A percentile compares a stretch with the other conserved stretches of the same genome.
phyloP scores from a whole-genome alignment of 2,329 filamentous ascomycete species.

The Calonectria crousiana region DNA sequence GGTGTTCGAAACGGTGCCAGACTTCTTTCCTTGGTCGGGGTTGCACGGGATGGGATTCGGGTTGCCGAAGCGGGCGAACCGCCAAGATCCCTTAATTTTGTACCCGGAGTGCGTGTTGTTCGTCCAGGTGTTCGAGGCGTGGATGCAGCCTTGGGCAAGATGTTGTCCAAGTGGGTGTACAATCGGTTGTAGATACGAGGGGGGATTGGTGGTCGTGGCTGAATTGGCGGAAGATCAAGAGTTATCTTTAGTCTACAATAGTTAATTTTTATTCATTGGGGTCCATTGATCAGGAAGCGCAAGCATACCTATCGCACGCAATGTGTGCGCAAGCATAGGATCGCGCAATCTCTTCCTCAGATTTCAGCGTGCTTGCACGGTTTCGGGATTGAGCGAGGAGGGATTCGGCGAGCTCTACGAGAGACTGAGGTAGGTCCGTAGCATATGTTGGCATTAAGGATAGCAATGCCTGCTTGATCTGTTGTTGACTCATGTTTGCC shows the following conservation, averaged over 20 bases:
- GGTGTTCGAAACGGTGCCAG: constrained; percentile 58
- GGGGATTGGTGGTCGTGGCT: constrained; percentile 80
- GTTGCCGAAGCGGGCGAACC: constrained; percentile 43
- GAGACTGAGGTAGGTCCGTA: constrained; percentile 73
- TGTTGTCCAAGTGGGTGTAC: constrained; percentile 82
- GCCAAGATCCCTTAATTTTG: constrained; percentile 45
- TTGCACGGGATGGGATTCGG: constrained; percentile 54
- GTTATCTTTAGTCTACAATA: constrained; percentile 75
- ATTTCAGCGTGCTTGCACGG: constrained; percentile 81
- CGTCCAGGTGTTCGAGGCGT: constrained; percentile 47
- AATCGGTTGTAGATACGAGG: constrained; percentile 87
- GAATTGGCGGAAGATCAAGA: constrained; percentile 82
- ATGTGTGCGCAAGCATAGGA: constrained; percentile 88
- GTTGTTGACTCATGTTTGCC: constrained; percentile 74
- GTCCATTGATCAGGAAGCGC: background rate
- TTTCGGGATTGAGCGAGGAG: constrained; percentile 85
- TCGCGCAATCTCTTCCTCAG: constrained; percentile 89
- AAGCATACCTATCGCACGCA: constrained; percentile 81
- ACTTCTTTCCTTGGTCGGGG: constrained; percentile 60
- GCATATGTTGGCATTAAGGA: constrained; percentile 81
- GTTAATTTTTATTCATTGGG: background rate
- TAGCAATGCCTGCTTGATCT: constrained; percentile 77
- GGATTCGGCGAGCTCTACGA: constrained; percentile 78
- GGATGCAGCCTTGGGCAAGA: constrained; percentile 64
- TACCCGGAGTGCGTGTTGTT: constrained; percentile 48